These are phyloP conservation scores for Rhizopus arrhizus DNA, from an alignment of 371 early-diverging fungal genomes.

Conservation along the genomic window DNA sequence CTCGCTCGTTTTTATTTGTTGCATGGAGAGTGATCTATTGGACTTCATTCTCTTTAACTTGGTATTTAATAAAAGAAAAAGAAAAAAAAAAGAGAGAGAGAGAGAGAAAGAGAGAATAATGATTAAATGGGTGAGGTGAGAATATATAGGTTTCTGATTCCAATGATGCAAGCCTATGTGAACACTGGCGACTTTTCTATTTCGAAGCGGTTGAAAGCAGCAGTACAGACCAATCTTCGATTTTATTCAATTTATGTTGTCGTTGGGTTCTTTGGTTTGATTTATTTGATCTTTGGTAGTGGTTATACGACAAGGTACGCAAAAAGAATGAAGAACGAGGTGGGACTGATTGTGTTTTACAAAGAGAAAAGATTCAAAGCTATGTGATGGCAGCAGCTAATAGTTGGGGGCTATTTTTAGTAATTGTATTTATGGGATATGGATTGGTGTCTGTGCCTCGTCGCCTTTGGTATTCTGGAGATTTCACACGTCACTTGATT, in stretches of 20 bases:
- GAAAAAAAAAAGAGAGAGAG: too few relatives aligned
- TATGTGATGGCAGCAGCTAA: constrained; percentile 92
- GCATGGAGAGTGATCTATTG: constrained; percentile 91
- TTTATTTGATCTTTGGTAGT: constrained; percentile 72
- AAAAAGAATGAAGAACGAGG: not conserved
- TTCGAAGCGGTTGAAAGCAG: constrained; percentile 62
- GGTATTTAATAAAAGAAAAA: constrained; percentile 49
- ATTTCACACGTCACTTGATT: constrained; percentile 60
- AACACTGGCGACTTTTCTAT: constrained; percentile 84
- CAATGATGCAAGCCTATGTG: constrained; percentile 83
- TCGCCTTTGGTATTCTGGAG: constrained; percentile 76
- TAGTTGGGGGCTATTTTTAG: constrained; percentile 89
- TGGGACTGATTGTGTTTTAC: too few relatives aligned
- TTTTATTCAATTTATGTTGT: constrained; percentile 66
- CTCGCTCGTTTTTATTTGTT: constrained; percentile 64
- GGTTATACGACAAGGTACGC: constrained; percentile 44
- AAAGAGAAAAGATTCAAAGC: constrained; percentile 69
- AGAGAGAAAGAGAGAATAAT: too few relatives aligned
- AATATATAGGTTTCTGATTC: constrained; percentile 73
- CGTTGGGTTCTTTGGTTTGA: constrained; percentile 64
- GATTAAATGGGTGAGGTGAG: too few relatives aligned
- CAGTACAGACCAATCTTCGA: constrained; percentile 77
- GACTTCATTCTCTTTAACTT: constrained; percentile 87
- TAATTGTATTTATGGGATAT: constrained; percentile 88
- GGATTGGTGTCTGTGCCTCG: constrained; percentile 91